Evolutionary conservation across 257 asterid species (phyloP).

Genomic region (Cruciata laevipes): DNA sequence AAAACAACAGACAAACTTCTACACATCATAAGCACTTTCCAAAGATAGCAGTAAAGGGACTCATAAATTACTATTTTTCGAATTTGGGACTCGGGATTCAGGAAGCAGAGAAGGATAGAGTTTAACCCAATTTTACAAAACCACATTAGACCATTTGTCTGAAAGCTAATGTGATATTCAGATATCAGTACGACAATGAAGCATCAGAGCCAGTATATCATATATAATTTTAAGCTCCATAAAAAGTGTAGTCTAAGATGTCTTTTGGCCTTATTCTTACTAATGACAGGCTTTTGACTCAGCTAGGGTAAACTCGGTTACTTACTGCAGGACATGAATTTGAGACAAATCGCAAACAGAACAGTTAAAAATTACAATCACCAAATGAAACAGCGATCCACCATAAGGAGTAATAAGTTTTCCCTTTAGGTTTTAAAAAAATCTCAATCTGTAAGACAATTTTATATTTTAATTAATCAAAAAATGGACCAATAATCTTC

Average conservation of each 20-base stretch:
- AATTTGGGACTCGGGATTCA: not conserved
- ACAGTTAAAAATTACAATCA: not conserved
- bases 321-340: not conserved
- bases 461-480: not conserved
- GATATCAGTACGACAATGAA: not conserved
- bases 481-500: not conserved
- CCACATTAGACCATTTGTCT: not conserved
- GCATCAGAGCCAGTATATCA: not conserved
- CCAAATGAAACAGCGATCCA: not conserved
- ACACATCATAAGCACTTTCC: not conserved
- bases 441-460: not conserved
- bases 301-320: slow-evolving; percentile 1
- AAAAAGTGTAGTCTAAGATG: not conserved
- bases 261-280: not conserved
- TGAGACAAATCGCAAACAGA: not conserved
- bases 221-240: not conserved
- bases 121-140: not conserved
- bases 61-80: not conserved
- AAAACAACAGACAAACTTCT: not conserved
- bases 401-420: not conserved
- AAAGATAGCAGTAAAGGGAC: not conserved
- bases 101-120: not conserved
- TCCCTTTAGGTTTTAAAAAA: not conserved
- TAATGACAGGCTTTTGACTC: not conserved
- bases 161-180: not conserved